phyloP scores from a whole-genome alignment of 257 asterid genomes.

The Anisodus tanguticus region DNA sequence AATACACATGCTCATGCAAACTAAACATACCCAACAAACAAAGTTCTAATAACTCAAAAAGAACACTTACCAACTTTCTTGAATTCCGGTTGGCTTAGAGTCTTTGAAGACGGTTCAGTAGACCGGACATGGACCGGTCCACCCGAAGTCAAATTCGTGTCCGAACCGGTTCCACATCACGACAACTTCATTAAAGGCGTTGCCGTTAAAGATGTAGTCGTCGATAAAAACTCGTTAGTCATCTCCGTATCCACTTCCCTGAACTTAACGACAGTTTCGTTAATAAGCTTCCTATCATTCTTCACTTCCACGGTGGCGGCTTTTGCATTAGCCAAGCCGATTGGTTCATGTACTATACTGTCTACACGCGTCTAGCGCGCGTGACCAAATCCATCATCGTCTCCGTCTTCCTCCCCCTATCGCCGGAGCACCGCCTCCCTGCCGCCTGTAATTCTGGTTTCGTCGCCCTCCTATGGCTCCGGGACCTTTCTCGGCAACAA shows the following conservation, averaged over 20 bases:
- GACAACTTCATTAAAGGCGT: conserved; percentile 50
- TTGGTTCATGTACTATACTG: conserved; percentile 65
- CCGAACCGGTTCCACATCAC: conserved; percentile 56
- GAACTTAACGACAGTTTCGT: conserved; percentile 34
- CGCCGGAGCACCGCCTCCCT: conserved; percentile 67
- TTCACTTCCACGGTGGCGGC: conserved; percentile 78
- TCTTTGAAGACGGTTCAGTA: conserved; percentile 61
- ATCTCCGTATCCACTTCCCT: conserved; percentile 56
- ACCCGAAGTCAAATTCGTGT: conserved; percentile 62
- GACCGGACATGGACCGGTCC: conserved; percentile 73
- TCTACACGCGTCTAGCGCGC: conserved; percentile 52
- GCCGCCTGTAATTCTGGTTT: conserved; percentile 49
- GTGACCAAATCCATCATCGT: conserved; percentile 47
- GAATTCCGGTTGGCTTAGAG: conserved; percentile 63
- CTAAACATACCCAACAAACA: neutral
- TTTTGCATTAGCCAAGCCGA: conserved; percentile 64
- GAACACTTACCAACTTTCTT: too few relatives aligned
- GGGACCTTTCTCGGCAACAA: conserved; percentile 39
- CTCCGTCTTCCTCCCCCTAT: conserved; percentile 56
- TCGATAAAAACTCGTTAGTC: conserved; percentile 32
- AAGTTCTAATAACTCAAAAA: neutral
- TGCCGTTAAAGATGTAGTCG: conserved; percentile 42
- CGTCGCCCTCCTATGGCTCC: conserved; percentile 54
- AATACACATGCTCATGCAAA: neutral
- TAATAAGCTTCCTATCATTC: conserved; percentile 54